These are phyloP conservation scores for Beauveria brongniartii DNA, from an alignment of 2,329 filamentous ascomycete species.

Conservation along the genomic window DNA sequence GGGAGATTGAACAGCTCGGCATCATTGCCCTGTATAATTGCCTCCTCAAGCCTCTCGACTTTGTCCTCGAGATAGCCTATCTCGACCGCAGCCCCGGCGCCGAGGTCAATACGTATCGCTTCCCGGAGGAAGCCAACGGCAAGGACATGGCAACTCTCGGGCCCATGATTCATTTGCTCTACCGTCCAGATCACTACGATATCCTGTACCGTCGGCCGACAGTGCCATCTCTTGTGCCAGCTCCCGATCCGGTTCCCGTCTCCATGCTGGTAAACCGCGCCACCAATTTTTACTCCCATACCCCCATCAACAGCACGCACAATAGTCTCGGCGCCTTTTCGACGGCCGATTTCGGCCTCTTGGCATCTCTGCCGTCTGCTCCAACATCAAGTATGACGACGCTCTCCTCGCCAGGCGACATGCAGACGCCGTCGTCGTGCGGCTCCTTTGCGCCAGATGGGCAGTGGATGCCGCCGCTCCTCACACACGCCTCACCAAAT, in stretches of 20 bases:
- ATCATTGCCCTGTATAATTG: slow-evolving; percentile 69
- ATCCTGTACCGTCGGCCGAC: slow-evolving; percentile 62
- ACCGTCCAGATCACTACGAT: slow-evolving; percentile 82
- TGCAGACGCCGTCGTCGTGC: not conserved
- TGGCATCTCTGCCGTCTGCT: slow-evolving; percentile 23
- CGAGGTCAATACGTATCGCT: slow-evolving; percentile 64
- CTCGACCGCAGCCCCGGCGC: slow-evolving; percentile 76
- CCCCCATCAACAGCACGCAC: slow-evolving; percentile 33
- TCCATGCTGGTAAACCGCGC: slow-evolving; percentile 47
- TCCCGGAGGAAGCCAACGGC: slow-evolving; percentile 46
- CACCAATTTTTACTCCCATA: slow-evolving; percentile 36
- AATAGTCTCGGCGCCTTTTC: slow-evolving; percentile 33
- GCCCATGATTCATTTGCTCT: slow-evolving; percentile 51
- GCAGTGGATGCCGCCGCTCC: slow-evolving; percentile 3
- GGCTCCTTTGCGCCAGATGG: not conserved
- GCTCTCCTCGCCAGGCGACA: not conserved
- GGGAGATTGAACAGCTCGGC: slow-evolving; percentile 88
- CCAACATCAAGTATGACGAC: slow-evolving; percentile 30
- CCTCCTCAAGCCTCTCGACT: slow-evolving; percentile 68
- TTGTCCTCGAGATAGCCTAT: slow-evolving; percentile 83
- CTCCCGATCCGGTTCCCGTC: slow-evolving; percentile 13
- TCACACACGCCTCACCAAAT: not conserved
- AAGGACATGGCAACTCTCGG: slow-evolving; percentile 36
- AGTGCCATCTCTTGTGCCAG: slow-evolving; percentile 17
- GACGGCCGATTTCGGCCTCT: slow-evolving; percentile 32